These are phyloP conservation scores for Jacaranda mimosifolia DNA, from an alignment of 257 asterid genomes.

Conservation along the genomic window DNA sequence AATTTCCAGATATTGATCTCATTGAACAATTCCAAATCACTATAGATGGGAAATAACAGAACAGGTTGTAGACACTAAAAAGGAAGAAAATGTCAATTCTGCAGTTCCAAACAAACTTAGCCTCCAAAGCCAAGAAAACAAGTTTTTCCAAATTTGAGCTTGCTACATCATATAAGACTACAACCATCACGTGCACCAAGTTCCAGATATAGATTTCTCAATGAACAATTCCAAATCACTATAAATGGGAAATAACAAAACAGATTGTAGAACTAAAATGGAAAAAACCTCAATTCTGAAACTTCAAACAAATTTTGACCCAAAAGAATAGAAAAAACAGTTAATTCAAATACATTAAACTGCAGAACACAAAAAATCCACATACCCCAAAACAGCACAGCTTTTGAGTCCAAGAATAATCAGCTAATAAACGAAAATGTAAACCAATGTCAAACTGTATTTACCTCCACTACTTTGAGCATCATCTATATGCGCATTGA, in stretches of 20 bases:
- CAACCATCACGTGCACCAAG: too few species aligned
- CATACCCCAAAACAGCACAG: slow-evolving; percentile 7
- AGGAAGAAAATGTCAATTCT: slow-evolving; percentile 28
- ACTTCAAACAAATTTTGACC: slow-evolving; percentile 21
- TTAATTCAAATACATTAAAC: neutral
- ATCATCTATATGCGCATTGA: slow-evolving; percentile 73
- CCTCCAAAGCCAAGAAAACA: slow-evolving; percentile 23
- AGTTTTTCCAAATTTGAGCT: too few species aligned
- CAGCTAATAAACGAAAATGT: slow-evolving; percentile 34
- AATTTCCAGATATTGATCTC: slow-evolving; percentile 27
- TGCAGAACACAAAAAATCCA: neutral
- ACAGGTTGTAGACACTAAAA: neutral
- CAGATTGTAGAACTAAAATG: neutral
- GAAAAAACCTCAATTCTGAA: slow-evolving; percentile 31
- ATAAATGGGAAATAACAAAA: neutral
- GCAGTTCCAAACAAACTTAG: slow-evolving; percentile 15
- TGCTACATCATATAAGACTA: too few species aligned
- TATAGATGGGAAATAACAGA: neutral
- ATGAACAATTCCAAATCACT: slow-evolving; percentile 22
- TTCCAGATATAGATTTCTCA: slow-evolving; percentile 23
- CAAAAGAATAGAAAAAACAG: slow-evolving; percentile 9
- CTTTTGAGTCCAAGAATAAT: slow-evolving; percentile 24
- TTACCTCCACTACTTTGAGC: slow-evolving; percentile 93
- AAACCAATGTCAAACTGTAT: slow-evolving; percentile 26
- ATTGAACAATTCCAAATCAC: slow-evolving; percentile 23